Percentiles rank a stretch among this genome's conserved stretches.
Conservation (phyloP, 2,329 filamentous ascomycete species). For the Epichloe uncinata region DNA sequence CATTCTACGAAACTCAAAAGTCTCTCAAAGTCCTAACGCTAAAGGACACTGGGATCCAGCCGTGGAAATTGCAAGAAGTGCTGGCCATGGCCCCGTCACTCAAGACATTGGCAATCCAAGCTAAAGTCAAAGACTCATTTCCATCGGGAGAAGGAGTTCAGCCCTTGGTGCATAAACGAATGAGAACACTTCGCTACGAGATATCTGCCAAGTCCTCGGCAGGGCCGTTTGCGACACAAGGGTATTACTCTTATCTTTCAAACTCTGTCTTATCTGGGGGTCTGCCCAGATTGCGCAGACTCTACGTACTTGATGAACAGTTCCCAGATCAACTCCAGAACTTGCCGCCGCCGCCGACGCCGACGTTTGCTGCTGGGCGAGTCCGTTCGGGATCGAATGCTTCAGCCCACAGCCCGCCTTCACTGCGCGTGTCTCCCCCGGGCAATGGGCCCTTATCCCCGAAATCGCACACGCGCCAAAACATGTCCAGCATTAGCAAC, state of each 20-base stretch:
- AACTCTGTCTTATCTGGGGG: conserved; percentile 69
- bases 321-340: conserved; percentile 69
- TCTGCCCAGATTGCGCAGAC: conserved; percentile 57
- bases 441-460: conserved; percentile 15
- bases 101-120: conserved; percentile 40
- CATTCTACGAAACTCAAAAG: conserved; percentile 42
- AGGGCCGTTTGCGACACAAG: conserved; percentile 43
- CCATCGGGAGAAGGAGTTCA: conserved; percentile 35
- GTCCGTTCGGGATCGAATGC: conserved; percentile 20
- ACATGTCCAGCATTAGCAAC: conserved; percentile 10
- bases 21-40: conserved; percentile 56
- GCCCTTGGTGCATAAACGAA: conserved; percentile 52
- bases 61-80: conserved; percentile 46
- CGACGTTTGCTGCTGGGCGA: conserved; percentile 17
- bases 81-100: conserved; percentile 44
- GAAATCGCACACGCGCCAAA: conserved; percentile 13
- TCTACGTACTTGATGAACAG: conserved; percentile 75
- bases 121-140: conserved; percentile 36
- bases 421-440: conserved; percentile 9
- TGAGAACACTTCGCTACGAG: conserved; percentile 69
- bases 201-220: conserved; percentile 49
- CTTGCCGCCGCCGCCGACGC: conserved; percentile 54
- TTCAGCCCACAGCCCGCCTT: conserved; percentile 10
- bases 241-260: conserved; percentile 77
- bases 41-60: conserved; percentile 56